phyloP scores from a whole-genome alignment of 208 protist genomes.

The Crithidia sp. region DNA sequence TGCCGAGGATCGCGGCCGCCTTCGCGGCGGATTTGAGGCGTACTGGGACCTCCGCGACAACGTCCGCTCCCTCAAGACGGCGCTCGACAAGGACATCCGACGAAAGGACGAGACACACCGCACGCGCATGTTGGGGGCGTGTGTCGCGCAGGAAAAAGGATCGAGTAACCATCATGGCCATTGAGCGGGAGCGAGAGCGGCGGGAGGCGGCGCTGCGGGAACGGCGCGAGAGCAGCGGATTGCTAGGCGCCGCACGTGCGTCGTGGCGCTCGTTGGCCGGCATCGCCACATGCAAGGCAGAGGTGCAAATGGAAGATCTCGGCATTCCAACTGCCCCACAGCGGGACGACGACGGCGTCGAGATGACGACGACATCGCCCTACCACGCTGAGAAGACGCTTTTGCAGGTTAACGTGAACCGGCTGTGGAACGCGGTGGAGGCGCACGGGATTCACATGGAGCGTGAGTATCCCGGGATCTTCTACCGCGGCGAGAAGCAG shows the following conservation, averaged over 20 bases:
- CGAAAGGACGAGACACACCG: slow-evolving; percentile 71
- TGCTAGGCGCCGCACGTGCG: slow-evolving; percentile 30
- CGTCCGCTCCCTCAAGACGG: slow-evolving; percentile 49
- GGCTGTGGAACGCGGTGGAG: slow-evolving; percentile 65
- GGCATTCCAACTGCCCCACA: slow-evolving; percentile 22
- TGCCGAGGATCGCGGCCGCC: slow-evolving; percentile 40
- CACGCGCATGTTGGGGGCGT: slow-evolving; percentile 31
- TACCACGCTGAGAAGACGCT: slow-evolving; percentile 55
- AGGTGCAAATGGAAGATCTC: slow-evolving; percentile 45
- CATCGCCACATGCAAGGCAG: slow-evolving; percentile 63
- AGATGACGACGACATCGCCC: slow-evolving; percentile 59
- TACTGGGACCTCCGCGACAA: slow-evolving; percentile 60
- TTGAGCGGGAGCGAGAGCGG: slow-evolving; percentile 29
- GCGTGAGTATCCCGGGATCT: slow-evolving; percentile 57
- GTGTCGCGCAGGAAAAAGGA: slow-evolving; percentile 36
- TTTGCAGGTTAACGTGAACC: slow-evolving; percentile 50
- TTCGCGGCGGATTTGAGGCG: slow-evolving; percentile 56
- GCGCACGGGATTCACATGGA: slow-evolving; percentile 69
- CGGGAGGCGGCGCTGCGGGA: slow-evolving; percentile 24
- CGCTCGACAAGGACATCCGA: slow-evolving; percentile 64
- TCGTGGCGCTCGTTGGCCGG: slow-evolving; percentile 39
- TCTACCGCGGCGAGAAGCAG: slow-evolving; percentile 65
- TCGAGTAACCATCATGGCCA: slow-evolving; percentile 32
- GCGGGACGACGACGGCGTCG: slow-evolving; percentile 42
- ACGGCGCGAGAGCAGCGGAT: slow-evolving; percentile 24